Percentiles rank a stretch among this genome's conserved stretches.
Conservation (phyloP, 2,329 filamentous ascomycete genomes). For the Trichoderma simmonsii region DNA sequence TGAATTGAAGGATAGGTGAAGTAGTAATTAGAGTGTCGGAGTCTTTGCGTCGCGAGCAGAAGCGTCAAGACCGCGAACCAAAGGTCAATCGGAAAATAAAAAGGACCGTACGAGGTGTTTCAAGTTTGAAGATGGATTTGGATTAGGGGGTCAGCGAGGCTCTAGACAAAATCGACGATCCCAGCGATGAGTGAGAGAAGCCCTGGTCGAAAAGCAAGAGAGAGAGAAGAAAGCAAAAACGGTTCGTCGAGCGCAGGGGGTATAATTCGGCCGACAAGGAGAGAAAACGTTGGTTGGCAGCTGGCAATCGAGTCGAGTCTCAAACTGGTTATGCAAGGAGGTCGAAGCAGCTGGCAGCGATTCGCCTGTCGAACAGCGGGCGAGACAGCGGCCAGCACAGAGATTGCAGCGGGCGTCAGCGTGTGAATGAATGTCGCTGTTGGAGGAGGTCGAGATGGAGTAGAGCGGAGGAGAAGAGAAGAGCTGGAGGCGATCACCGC, state of each 20-base stretch:
- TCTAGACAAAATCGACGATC: neutral
- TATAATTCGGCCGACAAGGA: neutral
- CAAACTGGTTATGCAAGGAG: neutral
- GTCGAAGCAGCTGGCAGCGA: neutral
- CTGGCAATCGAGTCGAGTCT: neutral
- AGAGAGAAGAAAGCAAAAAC: neutral
- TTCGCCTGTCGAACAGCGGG: neutral
- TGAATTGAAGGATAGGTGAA: neutral
- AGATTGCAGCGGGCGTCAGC: neutral
- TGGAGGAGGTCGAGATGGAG: neutral
- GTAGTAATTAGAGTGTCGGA: neutral
- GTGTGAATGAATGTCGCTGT: neutral
- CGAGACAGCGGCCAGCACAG: neutral
- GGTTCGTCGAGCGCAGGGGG: neutral
- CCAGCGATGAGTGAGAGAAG: neutral
- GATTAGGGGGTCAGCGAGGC: neutral
- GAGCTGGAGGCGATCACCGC: neutral
- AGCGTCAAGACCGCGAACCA: neutral
- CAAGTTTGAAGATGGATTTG: neutral
- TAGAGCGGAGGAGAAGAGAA: neutral
- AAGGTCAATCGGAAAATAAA: neutral
- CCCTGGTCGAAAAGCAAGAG: neutral
- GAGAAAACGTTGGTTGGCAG: neutral
- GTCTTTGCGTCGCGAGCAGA: neutral
- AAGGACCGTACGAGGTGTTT: neutral